A percentile compares a stretch with the other conserved stretches of the same genome.
Conservation (phyloP, 139 green algal genomes). For the Picochlorum sp. region DNA sequence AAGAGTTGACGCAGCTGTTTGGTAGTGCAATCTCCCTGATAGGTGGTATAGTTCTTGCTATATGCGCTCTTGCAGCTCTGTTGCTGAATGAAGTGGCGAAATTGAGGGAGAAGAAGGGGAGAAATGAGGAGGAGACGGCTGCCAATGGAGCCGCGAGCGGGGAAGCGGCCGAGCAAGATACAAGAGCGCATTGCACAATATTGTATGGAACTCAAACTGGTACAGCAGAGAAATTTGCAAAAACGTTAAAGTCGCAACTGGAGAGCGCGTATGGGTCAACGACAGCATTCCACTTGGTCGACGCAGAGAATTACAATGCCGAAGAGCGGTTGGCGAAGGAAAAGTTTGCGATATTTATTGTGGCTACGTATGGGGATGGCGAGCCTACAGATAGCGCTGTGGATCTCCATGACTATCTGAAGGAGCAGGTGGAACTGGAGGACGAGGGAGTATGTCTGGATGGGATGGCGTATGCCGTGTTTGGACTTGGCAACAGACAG, state of each 20-base stretch:
- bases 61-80: background rate
- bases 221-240: conserved; percentile 84
- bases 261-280: conserved; percentile 42
- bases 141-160: background rate
- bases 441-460: conserved; percentile 24
- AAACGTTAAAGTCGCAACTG: conserved; percentile 49
- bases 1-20: background rate
- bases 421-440: conserved; percentile 21
- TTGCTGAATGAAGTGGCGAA: background rate
- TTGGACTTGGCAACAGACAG: conserved; percentile 94
- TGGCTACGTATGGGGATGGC: conserved; percentile 95
- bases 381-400: conserved; percentile 88
- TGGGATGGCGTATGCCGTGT: conserved; percentile 68
- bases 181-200: conserved; percentile 14
- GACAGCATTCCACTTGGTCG: conserved; percentile 46
- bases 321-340: conserved; percentile 44
- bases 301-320: conserved; percentile 55
- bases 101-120: background rate
- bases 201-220: conserved; percentile 74
- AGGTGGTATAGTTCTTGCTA: background rate
- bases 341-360: conserved; percentile 63
- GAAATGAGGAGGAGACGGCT: background rate
- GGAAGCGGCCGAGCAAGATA: background rate
- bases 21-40: background rate
- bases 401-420: conserved; percentile 77